Base-by-base conservation (phyloP, 768 basidiomycete species). In the Pleurotus tuoliensis region DNA sequence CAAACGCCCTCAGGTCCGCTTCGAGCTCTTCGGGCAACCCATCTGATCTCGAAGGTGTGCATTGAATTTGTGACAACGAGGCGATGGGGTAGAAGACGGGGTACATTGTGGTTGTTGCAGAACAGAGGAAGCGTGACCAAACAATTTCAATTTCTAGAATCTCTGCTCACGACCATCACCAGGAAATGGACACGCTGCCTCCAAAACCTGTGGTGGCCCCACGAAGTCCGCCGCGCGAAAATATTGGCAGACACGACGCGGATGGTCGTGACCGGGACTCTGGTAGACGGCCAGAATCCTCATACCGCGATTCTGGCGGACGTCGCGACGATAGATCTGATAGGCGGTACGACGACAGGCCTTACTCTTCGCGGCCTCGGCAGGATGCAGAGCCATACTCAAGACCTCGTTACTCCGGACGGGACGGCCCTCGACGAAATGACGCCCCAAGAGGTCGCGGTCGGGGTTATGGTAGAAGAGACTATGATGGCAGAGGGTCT, bases 1-100 rank as follows among this genome's bases (percentile, higher is more conserved):
- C 97, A 63, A 87, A 92, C 0, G 89, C 87, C 46, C 95, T 78
- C 37, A 99, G 78, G 62, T 97, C 94, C 56, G 90, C 85, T 68
- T 99, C 96, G 12, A 97, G 71, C 20, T 88, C 85, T 18, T 67
- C 69, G 0, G 94, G 88, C 7, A 98, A 79, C 0, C 90, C 92
- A 74, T 98, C 94, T 59, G 84, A 80, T 24, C 73, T 67, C 0
- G 95, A 98, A 0, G 94, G 94, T 0, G 91, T 89, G 38, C 78
- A 81, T 62, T 87, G 77, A 48, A 94, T 82, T 64, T 97, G 94
- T 1, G 79, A 70, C 4, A 88, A 73, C 1, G 92, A 89, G 2
- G 95, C 95, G 46, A 98, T 77, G 4, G 95, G 94, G 66, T 92
- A 84, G 78, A 70, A 1, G 76, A 71, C 80, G 83, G 81, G 44